These are phyloP conservation scores for Lactarius hengduanensis DNA, from an alignment of 768 basidiomycete genomes.

Conservation along the genomic window DNA sequence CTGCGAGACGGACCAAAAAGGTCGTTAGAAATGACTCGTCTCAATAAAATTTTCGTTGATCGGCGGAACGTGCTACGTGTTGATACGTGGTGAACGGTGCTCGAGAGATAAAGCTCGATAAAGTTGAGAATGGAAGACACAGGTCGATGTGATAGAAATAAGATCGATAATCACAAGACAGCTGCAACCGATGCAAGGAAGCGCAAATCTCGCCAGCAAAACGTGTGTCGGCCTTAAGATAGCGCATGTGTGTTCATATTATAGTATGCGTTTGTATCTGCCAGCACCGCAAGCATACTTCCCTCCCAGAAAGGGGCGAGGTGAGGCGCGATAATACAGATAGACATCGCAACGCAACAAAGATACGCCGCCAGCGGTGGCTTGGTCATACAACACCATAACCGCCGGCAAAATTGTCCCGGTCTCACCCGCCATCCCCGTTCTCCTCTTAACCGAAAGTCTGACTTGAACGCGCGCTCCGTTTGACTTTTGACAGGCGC, in stretches of 20 bases:
- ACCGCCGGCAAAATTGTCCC: neutral
- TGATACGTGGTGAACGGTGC: neutral
- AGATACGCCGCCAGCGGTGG: neutral
- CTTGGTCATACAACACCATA: neutral
- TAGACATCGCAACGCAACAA: neutral
- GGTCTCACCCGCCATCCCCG: neutral
- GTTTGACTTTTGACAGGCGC: constrained; percentile 89
- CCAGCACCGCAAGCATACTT: neutral
- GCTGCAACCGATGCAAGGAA: neutral
- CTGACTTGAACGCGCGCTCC: constrained; percentile 91
- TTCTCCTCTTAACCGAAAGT: constrained; percentile 67
- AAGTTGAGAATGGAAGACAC: neutral
- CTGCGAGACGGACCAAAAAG: neutral
- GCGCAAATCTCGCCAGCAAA: neutral
- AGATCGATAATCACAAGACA: neutral
- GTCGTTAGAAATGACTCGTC: neutral
- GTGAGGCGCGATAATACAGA: neutral
- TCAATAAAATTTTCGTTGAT: neutral
- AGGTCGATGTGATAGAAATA: neutral
- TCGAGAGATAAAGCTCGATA: neutral
- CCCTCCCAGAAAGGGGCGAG: neutral
- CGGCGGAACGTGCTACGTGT: neutral
- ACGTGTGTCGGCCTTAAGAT: neutral
- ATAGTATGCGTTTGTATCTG: neutral
- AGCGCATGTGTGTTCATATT: neutral